Percentiles rank a stretch among this genome's conserved stretches.
Evolutionary conservation across 2,329 filamentous ascomycete species (phyloP).

Genomic region (Emmonsia crescens): DNA sequence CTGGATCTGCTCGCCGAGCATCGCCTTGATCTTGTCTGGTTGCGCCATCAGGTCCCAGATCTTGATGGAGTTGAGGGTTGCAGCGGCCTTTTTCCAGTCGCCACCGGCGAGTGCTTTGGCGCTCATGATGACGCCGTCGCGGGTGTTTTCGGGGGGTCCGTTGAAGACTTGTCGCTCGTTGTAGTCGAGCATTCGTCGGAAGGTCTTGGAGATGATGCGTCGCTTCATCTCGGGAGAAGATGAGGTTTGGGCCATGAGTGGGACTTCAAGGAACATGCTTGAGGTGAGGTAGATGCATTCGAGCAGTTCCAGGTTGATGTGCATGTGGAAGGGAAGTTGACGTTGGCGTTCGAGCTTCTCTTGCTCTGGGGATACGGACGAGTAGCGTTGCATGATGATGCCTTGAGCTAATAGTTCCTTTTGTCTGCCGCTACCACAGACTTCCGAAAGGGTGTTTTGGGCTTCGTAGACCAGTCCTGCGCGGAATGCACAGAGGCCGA

Average conservation of each 20-base stretch:
- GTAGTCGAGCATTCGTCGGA: conserved; percentile 98
- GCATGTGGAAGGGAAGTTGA: conserved; percentile 99
- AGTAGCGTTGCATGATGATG: conserved; percentile 96
- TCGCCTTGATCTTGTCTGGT: conserved; percentile 83
- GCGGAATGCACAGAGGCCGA: conserved; percentile 96
- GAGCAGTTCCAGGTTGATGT: conserved; percentile 97
- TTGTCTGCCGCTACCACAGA: conserved; percentile 92
- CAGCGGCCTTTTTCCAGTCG: conserved; percentile 94
- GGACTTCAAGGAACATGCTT: conserved; percentile 98
- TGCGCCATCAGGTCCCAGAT: conserved; percentile 98
- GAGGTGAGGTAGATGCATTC: conserved; percentile 98
- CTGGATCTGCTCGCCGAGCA: conserved; percentile 97
- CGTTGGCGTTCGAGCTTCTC: conserved; percentile 94
- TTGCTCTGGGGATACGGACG: conserved; percentile 91
- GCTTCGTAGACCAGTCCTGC: conserved; percentile 94
- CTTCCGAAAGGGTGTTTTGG: conserved; percentile 94
- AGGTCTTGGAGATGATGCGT: conserved; percentile 97
- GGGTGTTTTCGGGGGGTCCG: conserved; percentile 94
- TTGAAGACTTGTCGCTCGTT: conserved; percentile 99
- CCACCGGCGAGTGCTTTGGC: conserved; percentile 93
- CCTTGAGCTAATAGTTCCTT: conserved; percentile 97
- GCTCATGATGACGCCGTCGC: conserved; percentile 98
- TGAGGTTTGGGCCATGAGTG: conserved; percentile 88
- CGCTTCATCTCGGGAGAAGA: conserved; percentile 96
- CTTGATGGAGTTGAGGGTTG: conserved; percentile 95